phyloP scores from a whole-genome alignment of 805 yeast species.

The Hanseniaspora singularis region DNA sequence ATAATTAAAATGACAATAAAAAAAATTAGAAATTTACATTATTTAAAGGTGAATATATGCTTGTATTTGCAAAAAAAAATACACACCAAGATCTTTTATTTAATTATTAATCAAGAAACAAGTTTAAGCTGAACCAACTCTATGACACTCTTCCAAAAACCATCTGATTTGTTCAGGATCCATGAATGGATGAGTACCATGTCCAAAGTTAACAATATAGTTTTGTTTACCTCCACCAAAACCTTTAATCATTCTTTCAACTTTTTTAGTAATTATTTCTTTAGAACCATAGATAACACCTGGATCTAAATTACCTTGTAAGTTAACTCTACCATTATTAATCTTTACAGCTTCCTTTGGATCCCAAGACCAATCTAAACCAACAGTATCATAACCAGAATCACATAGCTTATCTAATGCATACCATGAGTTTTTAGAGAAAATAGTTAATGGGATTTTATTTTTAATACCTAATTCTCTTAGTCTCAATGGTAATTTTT shows the following conservation, averaged over 20 bases:
- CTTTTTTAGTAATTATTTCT: slow-evolving; percentile 67
- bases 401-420: slow-evolving; percentile 77
- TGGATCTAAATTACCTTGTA: slow-evolving; percentile 95
- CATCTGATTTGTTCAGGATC: slow-evolving; percentile 77
- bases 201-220: slow-evolving; percentile 92
- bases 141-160: slow-evolving; percentile 79
- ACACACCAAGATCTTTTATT: too few species aligned
- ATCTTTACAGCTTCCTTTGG: slow-evolving; percentile 75
- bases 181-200: slow-evolving; percentile 97
- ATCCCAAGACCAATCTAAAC: slow-evolving; percentile 81
- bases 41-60: too few species aligned
- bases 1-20: too few species aligned
- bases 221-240: slow-evolving; percentile 90
- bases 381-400: slow-evolving; percentile 74
- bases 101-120: too few species aligned
- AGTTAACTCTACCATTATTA: slow-evolving; percentile 60
- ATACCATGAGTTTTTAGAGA: slow-evolving; percentile 96
- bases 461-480: slow-evolving; percentile 59
- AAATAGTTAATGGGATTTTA: slow-evolving; percentile 72
- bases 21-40: too few species aligned
- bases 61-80: too few species aligned
- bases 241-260: slow-evolving; percentile 74
- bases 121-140: slow-evolving; percentile 46
- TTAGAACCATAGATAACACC: slow-evolving; percentile 86
- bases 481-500: slow-evolving; percentile 55